Evolutionary conservation across 305 asterid genomes (phyloP).

Genomic region (Fraxinus nigra): DNA sequence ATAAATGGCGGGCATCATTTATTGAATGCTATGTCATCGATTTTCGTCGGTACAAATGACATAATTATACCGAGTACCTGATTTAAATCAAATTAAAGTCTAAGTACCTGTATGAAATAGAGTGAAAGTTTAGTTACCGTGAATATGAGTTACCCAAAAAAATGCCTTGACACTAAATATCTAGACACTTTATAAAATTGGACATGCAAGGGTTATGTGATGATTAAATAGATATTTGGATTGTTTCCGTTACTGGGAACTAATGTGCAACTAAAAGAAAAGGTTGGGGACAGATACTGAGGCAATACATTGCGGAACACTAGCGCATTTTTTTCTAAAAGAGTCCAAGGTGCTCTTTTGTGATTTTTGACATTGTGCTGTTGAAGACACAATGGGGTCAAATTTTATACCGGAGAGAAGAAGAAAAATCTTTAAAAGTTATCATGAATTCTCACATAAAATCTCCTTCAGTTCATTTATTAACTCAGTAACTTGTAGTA

Average conservation of each 20-base stretch:
- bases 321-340: background rate
- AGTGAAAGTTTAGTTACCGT: background rate
- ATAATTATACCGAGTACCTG: background rate
- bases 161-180: background rate
- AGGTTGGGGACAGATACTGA: background rate
- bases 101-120: background rate
- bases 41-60: background rate
- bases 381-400: background rate
- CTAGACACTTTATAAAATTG: background rate
- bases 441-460: background rate
- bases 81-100: background rate
- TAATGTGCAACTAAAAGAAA: background rate
- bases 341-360: background rate
- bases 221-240: background rate
- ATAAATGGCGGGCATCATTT: background rate
- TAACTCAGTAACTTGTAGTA: background rate
- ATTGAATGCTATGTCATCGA: background rate
- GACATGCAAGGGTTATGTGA: background rate
- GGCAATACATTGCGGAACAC: background rate
- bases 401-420: background rate
- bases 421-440: background rate
- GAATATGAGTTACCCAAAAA: background rate
- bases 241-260: background rate
- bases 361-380: background rate
- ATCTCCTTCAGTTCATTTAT: background rate